Evolutionary conservation across 371 early-diverging fungal genomes (phyloP), one percentile per base, ranked within the genome.

Genomic region (Capniomyces stellatus): DNA sequence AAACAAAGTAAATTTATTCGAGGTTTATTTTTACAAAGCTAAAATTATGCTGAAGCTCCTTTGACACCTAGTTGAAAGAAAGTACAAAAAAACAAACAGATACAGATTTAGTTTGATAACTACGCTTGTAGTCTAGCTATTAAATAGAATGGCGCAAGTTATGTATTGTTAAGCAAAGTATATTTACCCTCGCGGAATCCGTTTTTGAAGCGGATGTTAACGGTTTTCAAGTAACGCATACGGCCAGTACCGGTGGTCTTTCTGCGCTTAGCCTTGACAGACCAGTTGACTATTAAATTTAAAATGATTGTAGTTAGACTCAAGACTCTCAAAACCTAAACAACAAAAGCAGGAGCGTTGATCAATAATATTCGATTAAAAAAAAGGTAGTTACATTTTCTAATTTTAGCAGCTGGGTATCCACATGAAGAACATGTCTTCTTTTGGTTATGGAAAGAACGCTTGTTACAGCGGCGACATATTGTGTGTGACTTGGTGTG

Each of bases 371-470:
- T n/a, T n/a, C n/a, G n/a, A n/a, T n/a, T n/a, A n/a, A n/a, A n/a
- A n/a, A n/a, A n/a, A n/a, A n/a, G n/a, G n/a, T n/a, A 40, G 13
- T 15, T 40, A 40, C 3, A 96, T 69, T 76, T 80, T 71, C 98
- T 85, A 74, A 82, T 86, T 81, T 97, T 98, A 69, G 95, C 91
- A 70, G 92, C 76, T 56, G 99, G 99, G 82, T 92, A 98, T 61
- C 92, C 99, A 78, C 99, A 98, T 70, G 86, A 84, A 63, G 98
- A 88, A 76, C 99, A 99, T 57, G 87, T 88, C 83, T 92, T 88
- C 89, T 96, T 98, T 77, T 98, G 97, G 83, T 89, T 93, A 85
- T 98, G 98, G 87, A 91, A 98, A 57, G 97, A 78, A 62, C 93
- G 90, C 64, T 82, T 82, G 54, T 98, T 98, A 77, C 99, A 99